Percentiles rank a stretch among this genome's conserved stretches.
These are phyloP conservation scores for Fraxinus floribunda DNA, from an alignment of 305 asterid species.

Conservation along the genomic window DNA sequence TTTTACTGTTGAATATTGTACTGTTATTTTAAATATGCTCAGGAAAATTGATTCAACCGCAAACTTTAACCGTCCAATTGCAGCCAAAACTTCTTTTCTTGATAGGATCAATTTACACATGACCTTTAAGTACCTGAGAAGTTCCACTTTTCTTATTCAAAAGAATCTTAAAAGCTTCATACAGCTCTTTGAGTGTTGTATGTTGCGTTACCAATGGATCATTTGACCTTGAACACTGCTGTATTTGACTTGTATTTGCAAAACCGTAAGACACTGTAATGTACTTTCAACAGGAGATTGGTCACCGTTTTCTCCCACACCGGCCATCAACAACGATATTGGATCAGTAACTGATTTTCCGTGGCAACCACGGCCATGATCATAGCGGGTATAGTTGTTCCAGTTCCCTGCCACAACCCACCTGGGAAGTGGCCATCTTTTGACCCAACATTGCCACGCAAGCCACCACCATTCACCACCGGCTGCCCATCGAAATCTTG, in stretches of 20 bases:
- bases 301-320: constrained; percentile 48
- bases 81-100: background rate
- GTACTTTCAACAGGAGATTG: constrained; percentile 39
- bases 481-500: background rate
- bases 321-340: background rate
- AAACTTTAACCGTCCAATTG: background rate
- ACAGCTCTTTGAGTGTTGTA: background rate
- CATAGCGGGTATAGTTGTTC: constrained; percentile 20
- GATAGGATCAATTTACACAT: too few relatives aligned
- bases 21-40: background rate
- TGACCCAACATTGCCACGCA: background rate
- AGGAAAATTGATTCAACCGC: constrained; percentile 30
- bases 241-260: background rate
- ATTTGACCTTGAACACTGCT: background rate
- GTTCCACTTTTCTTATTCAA: background rate
- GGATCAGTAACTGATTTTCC: constrained; percentile 38
- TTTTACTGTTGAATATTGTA: background rate
- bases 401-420: constrained; percentile 6
- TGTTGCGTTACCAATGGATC: background rate
- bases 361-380: constrained; percentile 20
- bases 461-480: background rate
- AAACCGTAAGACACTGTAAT: constrained; percentile 16
- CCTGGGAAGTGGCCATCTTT: constrained; percentile 16
- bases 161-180: background rate
- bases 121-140: background rate